Evolutionary conservation across 1,139 yeast species (phyloP), one percentile per base, ranked within the genome.

Genomic region (Pichia sp.): DNA sequence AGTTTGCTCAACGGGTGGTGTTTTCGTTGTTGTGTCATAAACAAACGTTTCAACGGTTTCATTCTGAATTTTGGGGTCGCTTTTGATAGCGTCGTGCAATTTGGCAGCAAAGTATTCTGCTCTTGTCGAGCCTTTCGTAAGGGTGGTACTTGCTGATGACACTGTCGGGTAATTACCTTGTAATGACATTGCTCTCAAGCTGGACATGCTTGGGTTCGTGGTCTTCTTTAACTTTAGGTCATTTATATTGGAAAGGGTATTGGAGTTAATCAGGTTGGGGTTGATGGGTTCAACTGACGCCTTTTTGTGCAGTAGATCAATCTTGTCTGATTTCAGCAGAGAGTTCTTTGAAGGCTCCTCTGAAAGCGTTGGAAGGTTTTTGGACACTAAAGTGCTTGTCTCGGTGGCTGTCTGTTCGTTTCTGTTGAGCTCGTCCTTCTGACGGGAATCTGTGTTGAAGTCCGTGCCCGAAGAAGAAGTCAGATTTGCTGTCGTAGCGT

Each of bases 71-170:
- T 87, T 90, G 25, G 81, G 89, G 61, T 89, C 96, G 60, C 88
- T 96, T 37, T 61, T 65, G 8, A 91, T 96, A 0, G 98, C 98
- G 58, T 90, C 85, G 7, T 97, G 97, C 57, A 91, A 73, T 61
- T 86, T 86, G 0, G 98, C 97, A 12, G 98, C 98, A 70, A 91
- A 91, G 54, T 88, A 83, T 63, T 91, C 98, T 0, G 96, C 93
- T 64, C 90, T 80, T 4, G 96, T 42, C 70, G 78, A 58, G 59
- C 65, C 61, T 50, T 65, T 65, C 26, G 66, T 62, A 26, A 62
- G 56, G 1, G 61, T 49, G 3, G 66, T 63, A 10, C 58, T 53
- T 2, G 60, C 54, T 2, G 67, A 62, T 4, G 66, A 61, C 2
- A 59, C 55, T 34, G 60, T 61, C 21, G 55, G 48, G 18, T 59